A percentile compares a stretch with the other conserved stretches of the same genome.
Conservation (phyloP, 2,329 filamentous ascomycete genomes). For the Fusarium pseudocircinatum region DNA sequence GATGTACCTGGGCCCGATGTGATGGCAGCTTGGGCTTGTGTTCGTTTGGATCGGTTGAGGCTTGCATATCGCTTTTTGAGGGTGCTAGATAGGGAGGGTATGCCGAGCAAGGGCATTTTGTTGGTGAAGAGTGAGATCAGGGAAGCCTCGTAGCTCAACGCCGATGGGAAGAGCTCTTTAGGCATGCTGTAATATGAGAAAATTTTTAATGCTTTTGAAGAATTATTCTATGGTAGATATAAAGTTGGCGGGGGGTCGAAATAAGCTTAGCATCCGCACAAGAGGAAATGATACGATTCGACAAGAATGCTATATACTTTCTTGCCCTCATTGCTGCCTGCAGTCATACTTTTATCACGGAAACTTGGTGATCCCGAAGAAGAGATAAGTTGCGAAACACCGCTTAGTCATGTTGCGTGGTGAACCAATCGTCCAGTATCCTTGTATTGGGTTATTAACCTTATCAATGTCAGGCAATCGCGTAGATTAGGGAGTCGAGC, state of each 20-base stretch:
- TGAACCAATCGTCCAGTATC: background rate
- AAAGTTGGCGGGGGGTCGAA: background rate
- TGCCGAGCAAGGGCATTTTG: background rate
- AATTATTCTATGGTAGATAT: too few species aligned
- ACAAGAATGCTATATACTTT: rapidly evolving
- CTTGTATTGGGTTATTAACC: background rate
- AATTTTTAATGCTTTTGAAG: rapidly evolving
- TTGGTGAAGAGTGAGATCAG: background rate
- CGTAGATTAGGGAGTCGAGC: background rate
- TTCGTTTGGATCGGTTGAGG: constrained; percentile 1
- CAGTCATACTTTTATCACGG: background rate
- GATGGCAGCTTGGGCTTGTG: constrained; percentile 9
- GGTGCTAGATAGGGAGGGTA: background rate
- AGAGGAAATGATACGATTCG: background rate
- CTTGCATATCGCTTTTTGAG: constrained; percentile 14
- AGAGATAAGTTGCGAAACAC: background rate
- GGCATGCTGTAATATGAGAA: rapidly evolving
- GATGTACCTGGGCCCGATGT: constrained; percentile 9
- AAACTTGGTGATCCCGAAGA: background rate
- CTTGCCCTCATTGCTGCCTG: background rate
- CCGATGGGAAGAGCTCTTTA: rapidly evolving
- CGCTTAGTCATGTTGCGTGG: too few species aligned
- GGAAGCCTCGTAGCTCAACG: background rate
- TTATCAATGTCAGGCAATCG: background rate
- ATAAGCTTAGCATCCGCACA: background rate